phyloP scores from a whole-genome alignment of 495 filamentous ascomycete genomes.

The Neurospora sp. region DNA sequence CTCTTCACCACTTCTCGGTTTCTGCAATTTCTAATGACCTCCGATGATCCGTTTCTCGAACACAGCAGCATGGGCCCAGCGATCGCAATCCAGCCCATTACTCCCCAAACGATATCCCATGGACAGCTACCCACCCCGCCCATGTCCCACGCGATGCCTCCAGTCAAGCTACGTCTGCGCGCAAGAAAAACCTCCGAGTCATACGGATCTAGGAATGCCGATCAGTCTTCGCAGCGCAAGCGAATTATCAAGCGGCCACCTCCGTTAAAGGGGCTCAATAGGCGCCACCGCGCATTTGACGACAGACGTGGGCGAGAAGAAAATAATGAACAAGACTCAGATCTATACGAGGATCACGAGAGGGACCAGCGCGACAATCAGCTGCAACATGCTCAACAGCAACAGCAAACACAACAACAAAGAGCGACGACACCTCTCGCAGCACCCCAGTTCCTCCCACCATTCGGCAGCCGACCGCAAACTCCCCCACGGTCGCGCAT shows the following conservation, averaged over 20 bases:
- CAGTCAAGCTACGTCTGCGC: constrained; percentile 38
- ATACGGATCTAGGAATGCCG: not conserved
- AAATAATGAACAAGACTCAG: constrained; percentile 21
- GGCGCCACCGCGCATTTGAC: constrained; percentile 47
- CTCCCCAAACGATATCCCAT: constrained; percentile 40
- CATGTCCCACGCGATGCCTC: constrained; percentile 36
- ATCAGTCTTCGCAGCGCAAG: constrained; percentile 22
- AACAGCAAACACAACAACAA: not conserved
- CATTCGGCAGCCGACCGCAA: constrained; percentile 30
- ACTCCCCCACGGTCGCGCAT: constrained; percentile 62
- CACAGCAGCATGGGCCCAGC: constrained; percentile 23
- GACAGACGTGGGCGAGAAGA: constrained; percentile 42
- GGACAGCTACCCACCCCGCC: constrained; percentile 43
- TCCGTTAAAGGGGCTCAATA: constrained; percentile 5
- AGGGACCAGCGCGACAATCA: constrained; percentile 14
- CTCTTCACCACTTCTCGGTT: constrained; percentile 61
- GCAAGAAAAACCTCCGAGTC: constrained; percentile 27
- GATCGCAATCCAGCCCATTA: constrained; percentile 22
- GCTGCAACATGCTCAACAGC: not conserved
- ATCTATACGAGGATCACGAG: constrained; percentile 12
- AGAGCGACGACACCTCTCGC: not conserved
- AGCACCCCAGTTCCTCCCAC: constrained; percentile 11
- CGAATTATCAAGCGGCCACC: constrained; percentile 44
- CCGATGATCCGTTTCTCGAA: constrained; percentile 22
- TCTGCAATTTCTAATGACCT: constrained; percentile 55